phyloP scores from a whole-genome alignment of 495 filamentous ascomycete genomes.

The Patellaria atrata region DNA sequence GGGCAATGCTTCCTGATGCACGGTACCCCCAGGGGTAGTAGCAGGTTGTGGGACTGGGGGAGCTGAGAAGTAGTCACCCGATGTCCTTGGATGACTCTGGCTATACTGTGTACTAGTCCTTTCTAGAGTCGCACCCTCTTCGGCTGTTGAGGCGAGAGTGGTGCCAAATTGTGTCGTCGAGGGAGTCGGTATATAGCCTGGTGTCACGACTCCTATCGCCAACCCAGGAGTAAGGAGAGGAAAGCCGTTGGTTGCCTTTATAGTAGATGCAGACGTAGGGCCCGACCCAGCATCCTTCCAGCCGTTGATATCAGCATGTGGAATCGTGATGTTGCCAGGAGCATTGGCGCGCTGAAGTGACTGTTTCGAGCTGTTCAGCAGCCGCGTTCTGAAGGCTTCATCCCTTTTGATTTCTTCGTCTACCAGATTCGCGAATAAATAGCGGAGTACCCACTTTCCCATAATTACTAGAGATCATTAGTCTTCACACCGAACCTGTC shows the following conservation, averaged over 20 bases:
- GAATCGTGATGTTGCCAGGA: conserved; percentile 54
- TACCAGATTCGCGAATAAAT: conserved; percentile 79
- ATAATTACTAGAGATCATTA: conserved; percentile 56
- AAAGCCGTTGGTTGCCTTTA: conserved; percentile 48
- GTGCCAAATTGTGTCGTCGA: conserved; percentile 22
- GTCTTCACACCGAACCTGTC: conserved; percentile 2
- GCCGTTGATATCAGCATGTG: conserved; percentile 33
- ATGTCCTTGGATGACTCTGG: conserved; percentile 31
- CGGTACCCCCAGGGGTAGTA: conserved; percentile 3
- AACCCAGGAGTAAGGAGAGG: conserved; percentile 58
- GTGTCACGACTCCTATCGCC: conserved; percentile 67
- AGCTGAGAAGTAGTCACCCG: conserved; percentile 52
- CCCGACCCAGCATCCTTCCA: conserved; percentile 33
- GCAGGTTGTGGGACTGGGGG: conserved; percentile 18
- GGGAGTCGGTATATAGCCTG: conserved; percentile 23
- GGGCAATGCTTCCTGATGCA: conserved; percentile 6
- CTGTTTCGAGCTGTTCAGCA: conserved; percentile 48
- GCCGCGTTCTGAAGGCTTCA: conserved; percentile 48
- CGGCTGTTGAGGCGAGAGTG: conserved; percentile 34
- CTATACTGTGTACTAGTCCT: conserved; percentile 32
- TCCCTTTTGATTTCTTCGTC: conserved; percentile 81
- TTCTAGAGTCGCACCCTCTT: conserved; percentile 35
- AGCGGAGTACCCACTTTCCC: conserved; percentile 90
- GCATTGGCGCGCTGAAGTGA: conserved; percentile 39
- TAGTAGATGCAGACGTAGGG: conserved; percentile 42